phyloP scores from a whole-genome alignment of 2,329 filamentous ascomycete species.

The Trichoderma lentiforme region DNA sequence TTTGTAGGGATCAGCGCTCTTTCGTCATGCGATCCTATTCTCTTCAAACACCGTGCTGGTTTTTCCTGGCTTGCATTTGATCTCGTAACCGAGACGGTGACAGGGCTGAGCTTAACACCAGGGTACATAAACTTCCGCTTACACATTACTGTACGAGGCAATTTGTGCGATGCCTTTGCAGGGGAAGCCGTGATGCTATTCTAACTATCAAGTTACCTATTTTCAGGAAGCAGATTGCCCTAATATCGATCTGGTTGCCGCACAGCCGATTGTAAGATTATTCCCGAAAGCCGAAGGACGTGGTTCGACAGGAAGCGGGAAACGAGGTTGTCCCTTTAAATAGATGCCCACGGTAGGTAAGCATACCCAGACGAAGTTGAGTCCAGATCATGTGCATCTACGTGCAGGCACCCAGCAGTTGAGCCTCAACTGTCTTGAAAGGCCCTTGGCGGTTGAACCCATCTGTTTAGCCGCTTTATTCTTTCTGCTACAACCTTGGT shows the following conservation, averaged over 20 bases:
- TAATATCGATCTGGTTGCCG: not conserved
- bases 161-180: not conserved
- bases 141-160: not conserved
- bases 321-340: not conserved
- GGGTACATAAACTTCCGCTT: not conserved
- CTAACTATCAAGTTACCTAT: not conserved
- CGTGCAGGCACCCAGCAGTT: not conserved
- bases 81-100: not conserved
- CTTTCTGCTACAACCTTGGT: not conserved
- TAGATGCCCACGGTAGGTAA: not conserved
- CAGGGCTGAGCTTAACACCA: no score
- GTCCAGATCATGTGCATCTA: not conserved
- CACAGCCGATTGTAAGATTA: not conserved
- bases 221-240: not conserved
- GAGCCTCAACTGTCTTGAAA: not conserved
- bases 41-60: not conserved
- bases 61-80: no score
- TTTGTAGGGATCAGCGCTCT: not conserved
- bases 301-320: not conserved
- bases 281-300: not conserved
- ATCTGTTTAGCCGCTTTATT: not conserved
- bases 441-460: not conserved
- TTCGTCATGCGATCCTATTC: not conserved
- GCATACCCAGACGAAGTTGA: not conserved
- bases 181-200: not conserved